phyloP scores from a whole-genome alignment of 371 early-diverging fungal species.

The Syncephalastrum racemosum region DNA sequence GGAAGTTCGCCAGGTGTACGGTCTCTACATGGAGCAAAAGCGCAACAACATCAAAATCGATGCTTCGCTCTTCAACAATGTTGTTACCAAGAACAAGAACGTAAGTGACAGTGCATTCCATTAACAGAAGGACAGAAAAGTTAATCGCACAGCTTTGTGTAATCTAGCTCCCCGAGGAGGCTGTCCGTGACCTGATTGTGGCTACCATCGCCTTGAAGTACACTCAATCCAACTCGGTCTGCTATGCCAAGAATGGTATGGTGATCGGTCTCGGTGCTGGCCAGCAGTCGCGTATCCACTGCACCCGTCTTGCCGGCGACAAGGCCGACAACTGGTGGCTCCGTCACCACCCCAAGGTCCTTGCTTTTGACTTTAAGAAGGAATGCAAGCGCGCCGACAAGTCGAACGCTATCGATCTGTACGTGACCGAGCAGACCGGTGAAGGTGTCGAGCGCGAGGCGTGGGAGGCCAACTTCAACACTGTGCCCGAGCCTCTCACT shows the following conservation, averaged over 20 bases:
- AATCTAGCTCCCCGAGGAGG: slow-evolving; percentile 61
- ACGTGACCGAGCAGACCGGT: slow-evolving; percentile 84
- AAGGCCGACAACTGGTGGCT: slow-evolving; percentile 99
- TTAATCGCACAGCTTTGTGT: slow-evolving; percentile 5
- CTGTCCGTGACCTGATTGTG: slow-evolving; percentile 86
- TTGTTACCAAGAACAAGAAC: slow-evolving; percentile 80
- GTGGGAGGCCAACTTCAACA: slow-evolving; percentile 81
- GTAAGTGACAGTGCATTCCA: slow-evolving; percentile 26
- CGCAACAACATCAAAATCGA: slow-evolving; percentile 85
- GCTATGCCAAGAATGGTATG: slow-evolving; percentile 97
- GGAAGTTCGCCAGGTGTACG: slow-evolving; percentile 95
- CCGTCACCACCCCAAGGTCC: slow-evolving; percentile 92
- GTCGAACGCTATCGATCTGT: slow-evolving; percentile 96
- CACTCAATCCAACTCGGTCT: slow-evolving; percentile 97
- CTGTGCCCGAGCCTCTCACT: slow-evolving; percentile 79
- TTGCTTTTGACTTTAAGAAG: slow-evolving; percentile 83
- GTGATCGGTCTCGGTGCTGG: slow-evolving; percentile 98
- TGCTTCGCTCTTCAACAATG: slow-evolving; percentile 72
- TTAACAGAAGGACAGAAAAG: not conserved
- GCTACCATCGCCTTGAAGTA: slow-evolving; percentile 97
- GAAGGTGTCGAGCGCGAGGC: slow-evolving; percentile 74
- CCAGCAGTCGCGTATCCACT: slow-evolving; percentile 97
- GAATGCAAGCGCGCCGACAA: slow-evolving; percentile 91
- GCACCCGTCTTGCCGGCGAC: slow-evolving; percentile 97
- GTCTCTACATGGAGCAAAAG: slow-evolving; percentile 86